Evolutionary conservation across 1,139 yeast species (phyloP).

Genomic region (Geotrichum macrosporum): DNA sequence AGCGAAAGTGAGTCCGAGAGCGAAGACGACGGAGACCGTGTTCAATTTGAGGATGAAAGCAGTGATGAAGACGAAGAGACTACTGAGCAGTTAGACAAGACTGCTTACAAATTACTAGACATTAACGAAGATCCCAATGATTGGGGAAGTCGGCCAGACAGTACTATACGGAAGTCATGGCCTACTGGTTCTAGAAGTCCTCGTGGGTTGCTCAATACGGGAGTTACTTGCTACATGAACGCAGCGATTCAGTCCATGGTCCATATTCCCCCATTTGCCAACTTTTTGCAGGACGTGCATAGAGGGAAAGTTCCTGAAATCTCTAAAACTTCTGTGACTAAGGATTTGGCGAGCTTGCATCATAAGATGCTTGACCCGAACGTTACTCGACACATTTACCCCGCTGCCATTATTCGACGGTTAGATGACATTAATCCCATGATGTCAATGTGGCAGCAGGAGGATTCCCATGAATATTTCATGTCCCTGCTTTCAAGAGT

Average conservation of each 20-base stretch:
- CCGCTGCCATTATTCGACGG: slow-evolving; percentile 65
- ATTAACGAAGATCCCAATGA: slow-evolving; percentile 31
- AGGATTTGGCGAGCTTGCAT: slow-evolving; percentile 67
- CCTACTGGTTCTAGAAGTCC: slow-evolving; percentile 54
- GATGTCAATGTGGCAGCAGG: slow-evolving; percentile 98
- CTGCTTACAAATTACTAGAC: slow-evolving; percentile 16
- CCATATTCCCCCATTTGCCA: slow-evolving; percentile 87
- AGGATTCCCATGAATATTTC: slow-evolving; percentile 94
- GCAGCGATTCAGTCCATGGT: slow-evolving; percentile 87
- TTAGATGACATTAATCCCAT: slow-evolving; percentile 84
- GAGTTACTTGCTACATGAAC: slow-evolving; percentile 95
- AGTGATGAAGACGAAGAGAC: slow-evolving; percentile 23
- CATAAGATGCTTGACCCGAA: slow-evolving; percentile 56
- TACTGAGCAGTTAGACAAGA: background rate
- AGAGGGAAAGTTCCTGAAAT: slow-evolving; percentile 42
- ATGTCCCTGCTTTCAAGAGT: slow-evolving; percentile 84
- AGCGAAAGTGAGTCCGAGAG: background rate
- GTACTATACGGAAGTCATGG: slow-evolving; percentile 55
- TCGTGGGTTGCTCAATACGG: slow-evolving; percentile 79
- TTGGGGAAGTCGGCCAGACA: slow-evolving; percentile 39
- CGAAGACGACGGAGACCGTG: slow-evolving; percentile 25
- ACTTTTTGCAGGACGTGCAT: slow-evolving; percentile 65
- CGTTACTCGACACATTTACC: slow-evolving; percentile 43
- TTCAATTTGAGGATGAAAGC: slow-evolving; percentile 20
- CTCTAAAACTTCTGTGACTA: slow-evolving; percentile 59